Evolutionary conservation across 352 stramenopile genomes (phyloP), one percentile per base, ranked within the genome.

Genomic region (Pythium biforme): DNA sequence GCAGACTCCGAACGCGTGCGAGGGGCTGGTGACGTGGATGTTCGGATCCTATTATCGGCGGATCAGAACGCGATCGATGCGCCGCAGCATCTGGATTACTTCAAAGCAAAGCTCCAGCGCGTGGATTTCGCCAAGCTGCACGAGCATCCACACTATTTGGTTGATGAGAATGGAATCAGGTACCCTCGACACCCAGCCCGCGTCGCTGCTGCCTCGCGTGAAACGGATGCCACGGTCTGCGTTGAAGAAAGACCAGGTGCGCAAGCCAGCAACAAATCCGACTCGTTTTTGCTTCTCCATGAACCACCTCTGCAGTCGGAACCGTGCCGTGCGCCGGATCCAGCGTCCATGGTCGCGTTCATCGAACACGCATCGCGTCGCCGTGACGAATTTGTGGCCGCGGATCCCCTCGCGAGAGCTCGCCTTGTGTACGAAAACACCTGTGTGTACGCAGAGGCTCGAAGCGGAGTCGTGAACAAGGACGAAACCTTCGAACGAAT

Each of bases 401-500:
- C 45, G n/a, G 75, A 88, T 55, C 54, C 64, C 9, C 47, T 59
- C 27, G 46, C 48, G 1, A 70, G 82, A 53, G 77, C 79, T 10
- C 59, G 65, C 51, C 66, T 84, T 25, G 77, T 88, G n/a, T 89
- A 89, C 47, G 71, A 88, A 49, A 83, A 81, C 41, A 59, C 53
- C 0, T 14, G 66, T 0, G 53, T 69, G 0, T 72, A 73, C 31
- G 49, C 62, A 0, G 62, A 61, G 15, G 29, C 22, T 17, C 37
- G 15, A 0, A 56, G 46, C 19, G 47, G 66, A n/a, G n/a, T n/a
- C 10, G 7, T 6, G 3, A 37, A 22, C 37, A 43, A 23, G 6
- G 37, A 58, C 2, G 51, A 34, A 0, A 14, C 0, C 20, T 2
- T n/a, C 1, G 9, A 31, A n/a, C 34, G 19, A 12, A 34, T 33